phyloP scores from a whole-genome alignment of 306 rosid genomes.

The Mimosa bimucronata region DNA sequence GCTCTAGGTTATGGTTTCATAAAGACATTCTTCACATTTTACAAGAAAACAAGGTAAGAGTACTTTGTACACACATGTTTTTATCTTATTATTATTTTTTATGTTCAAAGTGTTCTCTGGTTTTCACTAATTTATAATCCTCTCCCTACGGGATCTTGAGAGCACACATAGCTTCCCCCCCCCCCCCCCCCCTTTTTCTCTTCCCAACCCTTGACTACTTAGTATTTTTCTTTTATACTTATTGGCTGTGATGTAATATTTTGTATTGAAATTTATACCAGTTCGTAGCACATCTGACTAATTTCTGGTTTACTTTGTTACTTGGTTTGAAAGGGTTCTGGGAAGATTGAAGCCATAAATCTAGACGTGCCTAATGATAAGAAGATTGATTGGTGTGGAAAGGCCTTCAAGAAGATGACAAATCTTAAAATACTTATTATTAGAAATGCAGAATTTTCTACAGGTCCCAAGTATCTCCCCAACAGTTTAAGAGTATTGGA shows the following conservation, averaged over 20 bases:
- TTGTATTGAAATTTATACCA: neutral
- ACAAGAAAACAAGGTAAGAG: neutral
- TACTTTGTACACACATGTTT: too few species aligned
- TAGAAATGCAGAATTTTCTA: neutral
- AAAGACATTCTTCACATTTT: conserved; percentile 27
- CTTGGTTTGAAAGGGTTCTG: neutral
- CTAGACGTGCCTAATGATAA: neutral
- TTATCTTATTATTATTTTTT: neutral
- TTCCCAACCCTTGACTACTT: neutral
- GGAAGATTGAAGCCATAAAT: neutral
- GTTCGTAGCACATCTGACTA: neutral
- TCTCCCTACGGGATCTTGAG: neutral
- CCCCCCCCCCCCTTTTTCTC: neutral
- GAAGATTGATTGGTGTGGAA: neutral
- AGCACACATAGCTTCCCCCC: neutral
- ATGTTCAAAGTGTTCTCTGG: neutral
- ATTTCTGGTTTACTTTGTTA: neutral
- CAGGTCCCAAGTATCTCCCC: neutral
- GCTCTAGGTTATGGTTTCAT: conserved; percentile 35
- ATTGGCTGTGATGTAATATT: neutral
- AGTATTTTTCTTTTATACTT: neutral
- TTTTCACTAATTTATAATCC: neutral
- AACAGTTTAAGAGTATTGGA: neutral
- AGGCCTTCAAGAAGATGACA: neutral
- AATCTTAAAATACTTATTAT: conserved; percentile 2